Evolutionary conservation across 257 asterid species (phyloP).

Genomic region (Ehretia macrophylla): DNA sequence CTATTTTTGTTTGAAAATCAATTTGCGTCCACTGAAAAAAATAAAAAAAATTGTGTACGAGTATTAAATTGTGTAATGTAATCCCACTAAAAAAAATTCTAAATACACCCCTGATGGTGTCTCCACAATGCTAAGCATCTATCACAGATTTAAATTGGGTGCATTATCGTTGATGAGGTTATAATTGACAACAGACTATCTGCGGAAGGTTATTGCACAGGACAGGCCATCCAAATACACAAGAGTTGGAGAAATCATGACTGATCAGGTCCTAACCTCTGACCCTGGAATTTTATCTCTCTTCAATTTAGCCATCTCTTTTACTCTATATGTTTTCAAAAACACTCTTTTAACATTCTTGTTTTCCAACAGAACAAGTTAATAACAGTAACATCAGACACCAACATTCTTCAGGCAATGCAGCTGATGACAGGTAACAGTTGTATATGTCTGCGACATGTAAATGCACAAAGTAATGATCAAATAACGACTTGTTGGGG

Average conservation of each 20-base stretch:
- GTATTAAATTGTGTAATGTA: no score
- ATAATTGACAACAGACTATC: slow-evolving; percentile 39
- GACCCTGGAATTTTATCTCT: background rate
- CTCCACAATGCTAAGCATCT: no score
- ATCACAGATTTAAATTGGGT: no score
- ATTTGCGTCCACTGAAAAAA: no score
- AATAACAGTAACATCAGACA: slow-evolving; percentile 62
- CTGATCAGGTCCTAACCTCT: slow-evolving; percentile 42
- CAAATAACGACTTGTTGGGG: no score
- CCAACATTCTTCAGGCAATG: slow-evolving; percentile 76
- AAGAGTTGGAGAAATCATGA: slow-evolving; percentile 76
- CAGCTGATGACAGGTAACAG: slow-evolving; percentile 70
- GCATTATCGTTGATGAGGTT: background rate
- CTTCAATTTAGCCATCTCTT: background rate
- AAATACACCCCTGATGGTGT: no score
- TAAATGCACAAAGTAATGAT: no score
- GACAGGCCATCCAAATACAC: slow-evolving; percentile 74
- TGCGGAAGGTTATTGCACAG: slow-evolving; percentile 57
- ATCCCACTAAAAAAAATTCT: no score
- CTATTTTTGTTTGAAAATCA: no score
- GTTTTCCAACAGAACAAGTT: slow-evolving; percentile 41
- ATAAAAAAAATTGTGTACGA: no score
- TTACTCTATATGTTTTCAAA: slow-evolving; percentile 6
- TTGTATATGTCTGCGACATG: background rate
- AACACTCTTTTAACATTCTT: slow-evolving; percentile 3